Evolutionary conservation across 257 asterid genomes (phyloP), one percentile per base, ranked within the genome.

Genomic region (Striga asiatica): DNA sequence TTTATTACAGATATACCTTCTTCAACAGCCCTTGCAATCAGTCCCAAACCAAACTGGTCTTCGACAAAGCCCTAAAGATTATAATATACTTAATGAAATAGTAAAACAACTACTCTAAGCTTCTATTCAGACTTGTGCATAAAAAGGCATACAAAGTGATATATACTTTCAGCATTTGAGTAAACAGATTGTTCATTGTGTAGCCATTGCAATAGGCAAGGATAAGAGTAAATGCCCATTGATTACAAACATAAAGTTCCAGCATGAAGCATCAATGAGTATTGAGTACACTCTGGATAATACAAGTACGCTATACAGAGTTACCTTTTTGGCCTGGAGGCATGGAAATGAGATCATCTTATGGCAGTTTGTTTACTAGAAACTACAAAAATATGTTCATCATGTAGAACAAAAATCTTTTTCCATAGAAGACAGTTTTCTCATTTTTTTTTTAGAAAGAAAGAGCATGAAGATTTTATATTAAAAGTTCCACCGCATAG

Each of bases 21-120:
- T 71, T 92, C 99, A 47, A 92, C 95, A 32, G 99, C 99, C 81
- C 99, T 81, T 13, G 97, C 97, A 65, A 92, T 92, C 56, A 92
- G 84, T 28, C 99, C 99, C 64, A 92, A 74, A 56, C 99, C 99
- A 81, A 92, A 92, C 71, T 92, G 99, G 69, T 92, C 99, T 74
- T 91, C 98, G 13, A 91, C 96, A 78, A 91, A 92, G 58, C 99
- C 99, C 99, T 89, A 71, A 53, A 25, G 55, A 52, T 27, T 48
- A 65, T 19, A 45, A 58, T 11, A 35, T 13, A 58, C 29, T 51
- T 27, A 41, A 56, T 17, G 55, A 56, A 52, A 28, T 19, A 11
- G 49, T 43, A 52, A 25, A 29, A 20, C 41, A 66, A 64, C 46
- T 28, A 45, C 53, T 55, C n/a, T 18, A 39, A n/a, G n/a, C n/a